These are phyloP conservation scores for Schizosaccharomyces pombe DNA, from an alignment of 805 yeast species.

Conservation along the genomic window DNA sequence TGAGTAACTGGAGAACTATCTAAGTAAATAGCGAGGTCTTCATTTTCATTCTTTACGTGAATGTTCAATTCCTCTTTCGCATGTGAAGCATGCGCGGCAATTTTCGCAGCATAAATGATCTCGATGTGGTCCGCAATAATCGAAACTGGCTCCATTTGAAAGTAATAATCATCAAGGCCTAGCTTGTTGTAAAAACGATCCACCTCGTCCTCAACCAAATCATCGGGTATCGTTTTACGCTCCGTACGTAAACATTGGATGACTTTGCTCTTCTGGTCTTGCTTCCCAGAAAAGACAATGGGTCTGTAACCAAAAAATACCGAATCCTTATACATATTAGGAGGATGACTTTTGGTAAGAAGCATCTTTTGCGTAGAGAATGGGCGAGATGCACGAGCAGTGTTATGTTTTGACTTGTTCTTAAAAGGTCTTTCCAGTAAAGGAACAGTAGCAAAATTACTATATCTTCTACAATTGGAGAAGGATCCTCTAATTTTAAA, in stretches of 20 bases:
- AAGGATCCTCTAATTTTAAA: too few species aligned
- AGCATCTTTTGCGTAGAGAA: too few species aligned
- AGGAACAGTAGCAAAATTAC: too few species aligned
- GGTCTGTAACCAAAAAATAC: not conserved
- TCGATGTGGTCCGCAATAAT: slow-evolving; percentile 67
- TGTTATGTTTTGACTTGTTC: too few species aligned
- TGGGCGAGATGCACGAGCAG: too few species aligned
- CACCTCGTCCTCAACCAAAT: not conserved
- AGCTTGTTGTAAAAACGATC: slow-evolving; percentile 65
- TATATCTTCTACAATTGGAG: too few species aligned
- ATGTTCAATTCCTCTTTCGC: slow-evolving; percentile 31
- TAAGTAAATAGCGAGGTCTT: slow-evolving; percentile 76
- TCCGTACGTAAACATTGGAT: not conserved
- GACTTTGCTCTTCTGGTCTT: not conserved
- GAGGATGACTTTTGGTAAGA: too few species aligned
- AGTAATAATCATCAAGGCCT: slow-evolving; percentile 43
- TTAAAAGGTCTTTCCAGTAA: too few species aligned
- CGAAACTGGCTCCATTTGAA: slow-evolving; percentile 60
- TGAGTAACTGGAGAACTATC: slow-evolving; percentile 26
- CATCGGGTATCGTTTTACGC: not conserved
- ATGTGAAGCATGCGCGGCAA: slow-evolving; percentile 58
- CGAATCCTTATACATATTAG: not conserved
- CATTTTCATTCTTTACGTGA: slow-evolving; percentile 55
- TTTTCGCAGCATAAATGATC: slow-evolving; percentile 75
- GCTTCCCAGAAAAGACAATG: not conserved